Evolutionary conservation across 2,329 filamentous ascomycete species (phyloP), one percentile per base, ranked within the genome.

Genomic region (Plectosphaerella plurivora): DNA sequence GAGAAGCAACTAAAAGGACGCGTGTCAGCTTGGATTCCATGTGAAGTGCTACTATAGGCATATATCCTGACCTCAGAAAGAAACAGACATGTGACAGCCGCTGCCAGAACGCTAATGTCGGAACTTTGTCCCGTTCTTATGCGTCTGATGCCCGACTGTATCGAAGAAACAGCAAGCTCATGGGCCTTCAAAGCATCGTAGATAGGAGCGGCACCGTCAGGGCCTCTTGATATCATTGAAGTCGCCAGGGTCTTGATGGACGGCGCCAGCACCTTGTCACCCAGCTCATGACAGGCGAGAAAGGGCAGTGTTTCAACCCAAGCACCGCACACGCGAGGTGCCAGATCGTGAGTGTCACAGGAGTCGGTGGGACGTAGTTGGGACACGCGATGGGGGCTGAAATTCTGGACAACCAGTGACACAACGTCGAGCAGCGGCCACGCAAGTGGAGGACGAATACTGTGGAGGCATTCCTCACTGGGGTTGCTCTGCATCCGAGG

Each of bases 291-390:
- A 9, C 52, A 46, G 2, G 60, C 57, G 3, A 73, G 59, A 1
- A 59, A 53, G 1, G 69, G 70, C 6, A 74, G 61, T 8, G 67
- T 62, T 49, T 69, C 68, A 0, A 73, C 63, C 72, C 71, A 74
- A 1, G 67, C 61, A 8, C 71, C 72, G 51, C 70, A 73, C 45
- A 72, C 65, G 10, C 65, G 63, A 22, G 63, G 70, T 48, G 71
- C 71, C 49, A 59, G 58, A 11, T 49, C 18, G 15, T 36, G 28
- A 11, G 45, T 10, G 3, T 41, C 22, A 16, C 37, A 22, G 6
- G 51, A 47, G 36, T 33, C 6, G 33, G n/a, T 6, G 51, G 16
- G 14, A 51, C 45, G 41, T 60, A 47, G 10, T 51, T 49, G 1
- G 15, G 35, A 28, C n/a, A 35, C 9, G 15, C 35, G 24, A 18